These are phyloP conservation scores for Fusarium fracticaudum DNA, from an alignment of 2,329 filamentous ascomycete genomes.

Conservation along the genomic window DNA sequence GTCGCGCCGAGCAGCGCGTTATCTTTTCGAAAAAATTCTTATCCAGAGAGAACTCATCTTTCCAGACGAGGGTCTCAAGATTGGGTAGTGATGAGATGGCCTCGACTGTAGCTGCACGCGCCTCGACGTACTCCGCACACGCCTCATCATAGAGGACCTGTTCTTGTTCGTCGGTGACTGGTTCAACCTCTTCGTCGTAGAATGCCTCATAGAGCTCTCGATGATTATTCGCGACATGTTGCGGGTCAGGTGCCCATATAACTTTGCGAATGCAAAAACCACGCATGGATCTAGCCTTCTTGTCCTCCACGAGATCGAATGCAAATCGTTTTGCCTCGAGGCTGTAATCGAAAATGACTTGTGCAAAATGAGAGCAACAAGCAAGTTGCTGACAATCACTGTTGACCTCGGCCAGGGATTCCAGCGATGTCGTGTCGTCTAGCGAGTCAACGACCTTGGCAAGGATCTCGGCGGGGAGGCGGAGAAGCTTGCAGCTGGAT, in stretches of 20 bases:
- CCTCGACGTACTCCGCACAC: not conserved
- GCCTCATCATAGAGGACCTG: not conserved
- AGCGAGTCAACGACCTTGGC: not conserved
- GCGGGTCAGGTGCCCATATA: not conserved
- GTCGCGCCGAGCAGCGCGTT: not conserved
- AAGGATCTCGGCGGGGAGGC: not conserved
- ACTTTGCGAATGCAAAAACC: not conserved
- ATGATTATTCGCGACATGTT: not conserved
- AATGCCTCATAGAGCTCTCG: not conserved
- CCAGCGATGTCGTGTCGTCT: not conserved
- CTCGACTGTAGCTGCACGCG: not conserved
- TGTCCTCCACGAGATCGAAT: not conserved
- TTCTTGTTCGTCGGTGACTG: not conserved
- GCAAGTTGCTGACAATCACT: conserved; percentile 29
- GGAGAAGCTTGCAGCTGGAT: not conserved
- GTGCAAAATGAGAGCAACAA: conserved; percentile 19
- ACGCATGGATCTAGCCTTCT: no score
- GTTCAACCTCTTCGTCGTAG: no score
- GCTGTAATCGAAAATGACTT: conserved; percentile 23
- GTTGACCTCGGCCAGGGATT: conserved; percentile 4
- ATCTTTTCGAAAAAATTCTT: not conserved
- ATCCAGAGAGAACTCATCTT: not conserved
- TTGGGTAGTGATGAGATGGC: conserved; percentile 1
- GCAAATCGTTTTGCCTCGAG: not conserved
- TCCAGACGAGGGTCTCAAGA: conserved; percentile 19